phyloP scores from a whole-genome alignment of 192 early-diverging fungal genomes.

The Entomortierella lignicola region DNA sequence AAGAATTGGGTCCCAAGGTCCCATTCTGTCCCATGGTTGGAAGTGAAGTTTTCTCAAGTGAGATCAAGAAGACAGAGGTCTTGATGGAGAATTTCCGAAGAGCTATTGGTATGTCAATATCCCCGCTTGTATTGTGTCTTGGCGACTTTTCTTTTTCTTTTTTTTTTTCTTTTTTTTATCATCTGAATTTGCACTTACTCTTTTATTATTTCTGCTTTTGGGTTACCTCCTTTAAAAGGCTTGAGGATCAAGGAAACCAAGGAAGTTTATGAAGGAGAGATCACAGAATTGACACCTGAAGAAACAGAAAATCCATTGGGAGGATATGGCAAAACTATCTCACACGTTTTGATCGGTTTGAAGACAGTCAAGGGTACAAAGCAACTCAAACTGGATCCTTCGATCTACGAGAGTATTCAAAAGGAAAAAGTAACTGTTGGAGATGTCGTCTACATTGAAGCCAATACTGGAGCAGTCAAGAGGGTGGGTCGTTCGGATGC shows the following conservation, averaged over 20 bases:
- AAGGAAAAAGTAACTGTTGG: constrained; percentile 97
- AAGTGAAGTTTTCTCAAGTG: constrained; percentile 96
- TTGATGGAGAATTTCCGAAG: constrained; percentile 99
- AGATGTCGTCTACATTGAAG: constrained; percentile 99
- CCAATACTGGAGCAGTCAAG: constrained; percentile 98
- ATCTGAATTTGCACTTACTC: background rate
- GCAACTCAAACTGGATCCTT: constrained; percentile 96
- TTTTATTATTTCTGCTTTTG: background rate
- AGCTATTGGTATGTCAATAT: constrained; percentile 85
- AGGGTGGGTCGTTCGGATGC: constrained; percentile 96
- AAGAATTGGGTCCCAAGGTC: constrained; percentile 98
- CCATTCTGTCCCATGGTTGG: constrained; percentile 99
- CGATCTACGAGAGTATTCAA: constrained; percentile 96
- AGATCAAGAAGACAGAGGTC: constrained; percentile 99
- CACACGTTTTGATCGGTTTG: constrained; percentile 95
- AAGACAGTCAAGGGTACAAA: constrained; percentile 99
- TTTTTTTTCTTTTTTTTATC: too few species aligned
- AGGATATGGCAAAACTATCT: constrained; percentile 96
- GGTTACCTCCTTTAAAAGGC: constrained; percentile 52
- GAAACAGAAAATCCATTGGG: constrained; percentile 98
- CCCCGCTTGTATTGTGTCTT: background rate
- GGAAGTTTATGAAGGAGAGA: constrained; percentile 99
- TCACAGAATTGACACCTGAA: constrained; percentile 96
- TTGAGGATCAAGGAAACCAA: constrained; percentile 98
- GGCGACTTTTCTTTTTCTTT: too few species aligned